Evolutionary conservation across 192 early-diverging fungal genomes (phyloP).

Genomic region (Tieghemiomyces parasiticus): DNA sequence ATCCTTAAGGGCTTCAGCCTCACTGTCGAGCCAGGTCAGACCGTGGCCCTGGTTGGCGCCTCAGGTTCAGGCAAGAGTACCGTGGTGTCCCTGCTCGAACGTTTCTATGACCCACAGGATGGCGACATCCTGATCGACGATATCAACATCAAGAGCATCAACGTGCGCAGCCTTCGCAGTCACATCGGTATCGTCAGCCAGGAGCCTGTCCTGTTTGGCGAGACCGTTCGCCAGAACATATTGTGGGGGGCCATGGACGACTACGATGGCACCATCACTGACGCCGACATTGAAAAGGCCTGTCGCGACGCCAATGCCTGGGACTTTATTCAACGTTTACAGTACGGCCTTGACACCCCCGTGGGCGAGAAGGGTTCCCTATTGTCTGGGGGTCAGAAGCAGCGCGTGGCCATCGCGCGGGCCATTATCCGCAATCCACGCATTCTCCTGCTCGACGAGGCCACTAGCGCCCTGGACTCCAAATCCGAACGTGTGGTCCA

Average conservation of each 20-base stretch:
- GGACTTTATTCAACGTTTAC: slow-evolving; percentile 54
- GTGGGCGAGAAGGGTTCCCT: slow-evolving; percentile 73
- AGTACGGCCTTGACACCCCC: slow-evolving; percentile 73
- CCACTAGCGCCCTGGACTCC: slow-evolving; percentile 70
- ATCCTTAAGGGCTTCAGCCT: slow-evolving; percentile 63
- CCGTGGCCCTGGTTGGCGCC: slow-evolving; percentile 79
- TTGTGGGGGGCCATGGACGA: slow-evolving; percentile 38
- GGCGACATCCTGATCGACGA: slow-evolving; percentile 61
- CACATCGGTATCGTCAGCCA: slow-evolving; percentile 84
- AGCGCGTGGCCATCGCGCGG: slow-evolving; percentile 90
- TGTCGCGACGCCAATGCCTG: slow-evolving; percentile 57
- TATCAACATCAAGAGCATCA: slow-evolving; percentile 51
- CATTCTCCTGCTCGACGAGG: too few relatives aligned
- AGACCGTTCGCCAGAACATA: slow-evolving; percentile 70
- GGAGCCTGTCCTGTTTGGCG: slow-evolving; percentile 81
- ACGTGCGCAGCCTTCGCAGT: slow-evolving; percentile 65
- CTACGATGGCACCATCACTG: slow-evolving; percentile 36
- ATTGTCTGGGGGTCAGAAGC: too few relatives aligned
- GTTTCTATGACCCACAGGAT: slow-evolving; percentile 57
- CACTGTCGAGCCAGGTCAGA: slow-evolving; percentile 53
- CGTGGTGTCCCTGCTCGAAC: slow-evolving; percentile 63
- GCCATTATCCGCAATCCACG: slow-evolving; percentile 76
- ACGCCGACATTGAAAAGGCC: slow-evolving; percentile 53
- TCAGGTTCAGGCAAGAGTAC: slow-evolving; percentile 84
- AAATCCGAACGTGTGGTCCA: slow-evolving; percentile 67